Conservation (phyloP, 2,329 filamentous ascomycete species). For the Aureobasidium musti region DNA sequence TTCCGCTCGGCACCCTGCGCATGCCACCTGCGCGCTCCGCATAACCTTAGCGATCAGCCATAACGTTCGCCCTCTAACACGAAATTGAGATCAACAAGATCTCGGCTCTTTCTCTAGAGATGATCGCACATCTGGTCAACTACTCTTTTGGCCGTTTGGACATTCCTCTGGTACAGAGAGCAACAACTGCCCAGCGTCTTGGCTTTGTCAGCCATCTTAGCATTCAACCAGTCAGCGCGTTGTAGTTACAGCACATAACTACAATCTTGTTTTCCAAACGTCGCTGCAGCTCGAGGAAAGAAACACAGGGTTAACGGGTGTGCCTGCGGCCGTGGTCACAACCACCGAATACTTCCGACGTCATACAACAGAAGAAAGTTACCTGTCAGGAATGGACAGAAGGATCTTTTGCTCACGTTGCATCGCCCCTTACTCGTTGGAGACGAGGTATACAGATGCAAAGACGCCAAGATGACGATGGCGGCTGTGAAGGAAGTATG, state of each 20-base stretch:
- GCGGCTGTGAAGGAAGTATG: slow-evolving; percentile 18
- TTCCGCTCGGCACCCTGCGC: slow-evolving; percentile 4
- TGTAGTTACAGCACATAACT: slow-evolving; percentile 7
- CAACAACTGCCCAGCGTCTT: slow-evolving; percentile 9
- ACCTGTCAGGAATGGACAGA: slow-evolving; percentile 19
- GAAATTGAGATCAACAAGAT: slow-evolving; percentile 12
- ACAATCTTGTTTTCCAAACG: slow-evolving; percentile 13
- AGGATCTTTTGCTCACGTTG: slow-evolving; percentile 4
- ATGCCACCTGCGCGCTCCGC: slow-evolving; percentile 14
- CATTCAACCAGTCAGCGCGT: slow-evolving; percentile 7
- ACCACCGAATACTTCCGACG: slow-evolving; percentile 12
- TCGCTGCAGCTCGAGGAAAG: not conserved
- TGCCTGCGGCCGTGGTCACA: slow-evolving; percentile 16
- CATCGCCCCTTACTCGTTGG: slow-evolving; percentile 19
- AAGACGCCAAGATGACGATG: slow-evolving; percentile 26
- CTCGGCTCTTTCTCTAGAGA: slow-evolving; percentile 15
- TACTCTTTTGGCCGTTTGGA: slow-evolving; percentile 1
- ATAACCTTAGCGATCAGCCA: slow-evolving; percentile 13
- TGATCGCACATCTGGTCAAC: slow-evolving; percentile 7
- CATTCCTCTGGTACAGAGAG: slow-evolving; percentile 9
- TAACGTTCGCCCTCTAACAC: not conserved
- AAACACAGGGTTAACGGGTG: slow-evolving; percentile 19
- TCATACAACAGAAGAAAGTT: slow-evolving; percentile 22
- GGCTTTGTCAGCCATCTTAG: not conserved
- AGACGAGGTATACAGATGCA: not conserved